Percentiles rank a stretch among this genome's conserved stretches.
Evolutionary conservation across 2,329 filamentous ascomycete species (phyloP).

Genomic region (Sclerotinia borealis): DNA sequence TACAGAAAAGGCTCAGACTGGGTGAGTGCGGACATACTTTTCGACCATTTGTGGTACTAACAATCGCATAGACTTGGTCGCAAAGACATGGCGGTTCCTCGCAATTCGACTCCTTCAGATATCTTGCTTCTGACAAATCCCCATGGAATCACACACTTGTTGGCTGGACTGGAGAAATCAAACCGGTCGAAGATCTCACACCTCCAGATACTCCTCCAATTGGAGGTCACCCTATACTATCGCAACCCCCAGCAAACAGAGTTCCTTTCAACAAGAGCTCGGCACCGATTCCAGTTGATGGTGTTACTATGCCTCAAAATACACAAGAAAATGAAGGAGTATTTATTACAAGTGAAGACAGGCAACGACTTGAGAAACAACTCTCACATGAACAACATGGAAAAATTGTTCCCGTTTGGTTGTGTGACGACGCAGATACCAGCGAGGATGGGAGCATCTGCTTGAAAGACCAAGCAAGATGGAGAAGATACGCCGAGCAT

Average conservation of each 20-base stretch:
- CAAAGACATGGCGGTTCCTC: conserved; percentile 82
- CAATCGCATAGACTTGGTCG: conserved; percentile 56
- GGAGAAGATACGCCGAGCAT: conserved; percentile 86
- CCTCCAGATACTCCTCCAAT: conserved; percentile 44
- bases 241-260: conserved; percentile 34
- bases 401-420: conserved; percentile 81
- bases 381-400: conserved; percentile 68
- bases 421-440: conserved; percentile 69
- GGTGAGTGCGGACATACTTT: conserved; percentile 40
- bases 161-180: conserved; percentile 90
- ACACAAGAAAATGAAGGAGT: conserved; percentile 61
- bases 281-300: conserved; percentile 70
- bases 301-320: conserved; percentile 47
- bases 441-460: conserved; percentile 56
- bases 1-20: conserved; percentile 55
- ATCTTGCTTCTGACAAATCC: conserved; percentile 76
- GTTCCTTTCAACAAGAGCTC: conserved; percentile 64
- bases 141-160: conserved; percentile 91
- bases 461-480: conserved; percentile 76
- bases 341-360: conserved; percentile 63
- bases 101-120: conserved; percentile 83
- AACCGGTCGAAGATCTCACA: conserved; percentile 43
- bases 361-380: conserved; percentile 66
- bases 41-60: conserved; percentile 16
- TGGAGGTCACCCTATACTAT: conserved; percentile 36